Evolutionary conservation across 331 rosid genomes (phyloP), one percentile per base, ranked within the genome.

Genomic region (Pyracantha coccinea): DNA sequence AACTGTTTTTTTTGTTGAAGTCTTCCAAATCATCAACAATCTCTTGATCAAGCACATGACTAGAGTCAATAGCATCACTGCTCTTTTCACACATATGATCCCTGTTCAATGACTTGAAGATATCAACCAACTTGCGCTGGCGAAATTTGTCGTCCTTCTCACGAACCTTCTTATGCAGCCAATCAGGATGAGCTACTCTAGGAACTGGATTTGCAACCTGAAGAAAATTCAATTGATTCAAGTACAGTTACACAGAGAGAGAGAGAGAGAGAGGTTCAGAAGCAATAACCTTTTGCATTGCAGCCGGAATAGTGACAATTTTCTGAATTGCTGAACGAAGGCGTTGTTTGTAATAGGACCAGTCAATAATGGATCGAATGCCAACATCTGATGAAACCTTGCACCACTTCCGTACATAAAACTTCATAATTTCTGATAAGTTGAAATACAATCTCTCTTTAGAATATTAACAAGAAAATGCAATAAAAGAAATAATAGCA

Each of bases 261-360:
- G 28, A 55, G 11, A 60, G 66, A 29, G 21, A 7, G 35, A 69
- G 29, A n/a, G 14, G 57, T 77, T 76, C 73, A 78, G 66, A 82
- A 41, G 41, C 64, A 73, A 80, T 57, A 81, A 94, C 99, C 97
- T 94, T 92, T 85, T 94, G 99, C 97, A 94, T 94, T 75, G 99
- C 99, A 69, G 99, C 99, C 6, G 99, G 99, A 89, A 94, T 94
- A 65, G 97, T 94, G 71, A 94, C 74, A 45, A 94, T 92, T 85
- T 94, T 94, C 79, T 94, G 99, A 86, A 94, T 90, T 72, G 97
- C 74, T 58, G 99, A 94, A 85, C 96, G 77, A 75, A 94, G 90
- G 45, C 99, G 92, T 82, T 92, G 97, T 88, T 92, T 94, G 91
- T 94, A 94, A 78, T 94, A 94, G 75, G 97, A 87, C 99, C 99